Percentiles rank a stretch among this genome's conserved stretches.
These are phyloP conservation scores for Phlyctochytrium planicorne DNA, from an alignment of 192 early-diverging fungal genomes.

Conservation along the genomic window DNA sequence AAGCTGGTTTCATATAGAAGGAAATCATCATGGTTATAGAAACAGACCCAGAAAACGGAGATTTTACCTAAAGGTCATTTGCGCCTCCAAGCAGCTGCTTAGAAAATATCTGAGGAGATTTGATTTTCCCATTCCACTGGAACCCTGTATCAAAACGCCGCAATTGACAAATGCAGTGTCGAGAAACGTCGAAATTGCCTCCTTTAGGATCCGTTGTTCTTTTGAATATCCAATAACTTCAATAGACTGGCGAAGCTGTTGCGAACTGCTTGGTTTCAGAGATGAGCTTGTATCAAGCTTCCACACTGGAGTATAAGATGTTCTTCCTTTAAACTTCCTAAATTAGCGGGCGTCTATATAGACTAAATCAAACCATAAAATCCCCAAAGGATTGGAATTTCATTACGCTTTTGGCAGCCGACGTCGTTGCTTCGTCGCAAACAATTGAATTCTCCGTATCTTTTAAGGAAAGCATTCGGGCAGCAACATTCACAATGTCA, in stretches of 20 bases:
- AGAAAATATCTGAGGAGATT: not conserved
- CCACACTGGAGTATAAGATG: not conserved
- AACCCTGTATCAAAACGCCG: not conserved
- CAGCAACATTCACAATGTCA: not conserved
- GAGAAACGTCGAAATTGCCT: too few species aligned
- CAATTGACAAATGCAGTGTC: not conserved
- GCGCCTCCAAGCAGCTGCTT: not conserved
- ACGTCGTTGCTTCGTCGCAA: not conserved
- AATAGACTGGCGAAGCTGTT: too few species aligned
- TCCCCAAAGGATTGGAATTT: not conserved
- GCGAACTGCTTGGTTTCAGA: too few species aligned
- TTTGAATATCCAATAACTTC: too few species aligned
- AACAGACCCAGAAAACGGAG: not conserved
- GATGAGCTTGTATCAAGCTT: too few species aligned
- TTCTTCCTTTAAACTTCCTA: not conserved
- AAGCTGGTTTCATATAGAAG: not conserved
- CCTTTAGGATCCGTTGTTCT: too few species aligned
- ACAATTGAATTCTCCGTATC: not conserved
- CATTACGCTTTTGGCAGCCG: not conserved
- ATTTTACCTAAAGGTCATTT: too few species aligned
- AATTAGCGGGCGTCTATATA: too few species aligned
- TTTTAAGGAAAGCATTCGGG: not conserved
- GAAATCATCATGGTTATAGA: not conserved
- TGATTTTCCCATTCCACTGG: conserved; percentile 6
- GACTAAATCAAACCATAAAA: not conserved